Conservation (phyloP, 2,329 filamentous ascomycete species). For the Claviceps purpurea region DNA sequence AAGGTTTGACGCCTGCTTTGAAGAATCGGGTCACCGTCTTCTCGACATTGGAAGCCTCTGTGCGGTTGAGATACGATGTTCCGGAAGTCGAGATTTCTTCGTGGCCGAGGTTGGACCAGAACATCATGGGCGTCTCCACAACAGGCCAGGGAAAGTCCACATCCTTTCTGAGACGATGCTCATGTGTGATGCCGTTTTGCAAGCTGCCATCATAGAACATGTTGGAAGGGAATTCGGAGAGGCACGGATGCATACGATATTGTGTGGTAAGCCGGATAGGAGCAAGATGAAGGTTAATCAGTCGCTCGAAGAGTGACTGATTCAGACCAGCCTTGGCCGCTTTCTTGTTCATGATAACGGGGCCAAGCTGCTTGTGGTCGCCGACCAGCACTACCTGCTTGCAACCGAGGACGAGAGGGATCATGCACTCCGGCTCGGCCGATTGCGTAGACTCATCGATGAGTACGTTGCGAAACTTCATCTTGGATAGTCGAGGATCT, state of each 20-base stretch:
- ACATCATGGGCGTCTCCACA: conserved; percentile 95
- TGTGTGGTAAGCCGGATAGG: conserved; percentile 93
- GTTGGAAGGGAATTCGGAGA: conserved; percentile 95
- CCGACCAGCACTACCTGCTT: conserved; percentile 98
- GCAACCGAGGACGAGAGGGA: conserved; percentile 88
- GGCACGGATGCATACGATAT: conserved; percentile 96
- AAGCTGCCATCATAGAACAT: conserved; percentile 99
- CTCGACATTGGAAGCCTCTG: conserved; percentile 92
- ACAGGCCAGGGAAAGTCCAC: conserved; percentile 98
- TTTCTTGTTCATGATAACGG: conserved; percentile 99
- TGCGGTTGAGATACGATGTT: conserved; percentile 95
- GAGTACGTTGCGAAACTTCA: conserved; percentile 95
- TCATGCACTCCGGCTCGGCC: conserved; percentile 97
- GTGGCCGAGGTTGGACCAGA: conserved; percentile 96
- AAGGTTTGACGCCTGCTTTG: conserved; percentile 91
- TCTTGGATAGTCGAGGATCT: conserved; percentile 86
- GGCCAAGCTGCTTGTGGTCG: conserved; percentile 94
- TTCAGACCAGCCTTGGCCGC: conserved; percentile 94
- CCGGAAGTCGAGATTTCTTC: conserved; percentile 97
- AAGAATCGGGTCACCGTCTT: conserved; percentile 98
- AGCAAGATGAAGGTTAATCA: conserved; percentile 79
- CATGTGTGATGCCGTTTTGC: conserved; percentile 88
- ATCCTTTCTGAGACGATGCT: conserved; percentile 76
- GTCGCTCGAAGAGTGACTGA: conserved; percentile 94
- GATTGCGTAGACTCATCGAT: conserved; percentile 98